These are phyloP conservation scores for Ambrosiella beaveri DNA, from an alignment of 2,329 filamentous ascomycete genomes.

Conservation along the genomic window DNA sequence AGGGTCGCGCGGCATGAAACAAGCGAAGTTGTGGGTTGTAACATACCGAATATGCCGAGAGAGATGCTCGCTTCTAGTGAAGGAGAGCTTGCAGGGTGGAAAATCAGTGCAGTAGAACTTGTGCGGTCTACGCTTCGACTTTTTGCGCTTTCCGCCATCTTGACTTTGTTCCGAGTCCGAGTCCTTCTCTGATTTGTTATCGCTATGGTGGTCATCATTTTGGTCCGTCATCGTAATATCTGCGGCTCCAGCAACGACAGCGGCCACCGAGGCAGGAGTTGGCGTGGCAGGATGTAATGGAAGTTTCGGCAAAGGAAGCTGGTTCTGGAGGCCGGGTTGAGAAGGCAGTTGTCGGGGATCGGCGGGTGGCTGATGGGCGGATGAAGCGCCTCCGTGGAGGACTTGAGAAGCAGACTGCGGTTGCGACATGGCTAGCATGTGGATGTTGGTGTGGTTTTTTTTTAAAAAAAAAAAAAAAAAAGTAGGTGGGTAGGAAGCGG, in stretches of 20 bases:
- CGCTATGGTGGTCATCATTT: background rate
- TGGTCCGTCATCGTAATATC: conserved; percentile 1
- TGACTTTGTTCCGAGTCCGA: conserved; percentile 9
- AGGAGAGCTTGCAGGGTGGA: conserved; percentile 83
- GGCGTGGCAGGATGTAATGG: conserved; percentile 8
- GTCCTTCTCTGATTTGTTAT: background rate
- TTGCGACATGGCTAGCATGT: too few relatives aligned
- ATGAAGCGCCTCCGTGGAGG: background rate
- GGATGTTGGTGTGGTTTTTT: too few relatives aligned
- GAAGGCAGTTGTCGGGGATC: conserved; percentile 10
- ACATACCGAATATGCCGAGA: conserved; percentile 76
- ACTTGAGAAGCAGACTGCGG: too few relatives aligned
- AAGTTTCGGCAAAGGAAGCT: background rate
- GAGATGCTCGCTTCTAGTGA: conserved; percentile 88
- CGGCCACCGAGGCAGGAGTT: background rate
- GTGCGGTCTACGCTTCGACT: conserved; percentile 84
- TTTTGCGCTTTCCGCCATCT: conserved; percentile 52
- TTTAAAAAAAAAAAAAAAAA: too few relatives aligned
- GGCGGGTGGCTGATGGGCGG: background rate
- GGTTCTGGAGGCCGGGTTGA: background rate
- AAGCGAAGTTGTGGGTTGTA: background rate
- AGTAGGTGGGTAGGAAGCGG: too few relatives aligned
- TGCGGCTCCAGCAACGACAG: background rate
- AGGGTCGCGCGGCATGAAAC: background rate
- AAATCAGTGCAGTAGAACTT: conserved; percentile 93